Evolutionary conservation across 305 asterid species (phyloP), one percentile per base, ranked within the genome.

Genomic region (Solanum hybrid): DNA sequence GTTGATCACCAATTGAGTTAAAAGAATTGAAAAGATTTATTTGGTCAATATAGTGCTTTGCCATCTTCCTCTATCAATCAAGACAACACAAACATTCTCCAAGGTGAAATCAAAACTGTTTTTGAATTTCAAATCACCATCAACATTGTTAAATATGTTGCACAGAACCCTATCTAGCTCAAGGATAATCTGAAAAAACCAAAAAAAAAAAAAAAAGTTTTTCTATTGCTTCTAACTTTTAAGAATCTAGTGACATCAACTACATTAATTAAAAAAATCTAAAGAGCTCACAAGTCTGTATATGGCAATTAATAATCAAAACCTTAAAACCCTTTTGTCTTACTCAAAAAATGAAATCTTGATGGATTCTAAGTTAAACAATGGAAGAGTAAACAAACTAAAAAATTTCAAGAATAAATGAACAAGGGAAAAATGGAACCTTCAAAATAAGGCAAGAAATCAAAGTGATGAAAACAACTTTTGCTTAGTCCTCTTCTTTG

Each of bases 281-380:
- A 22, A 79, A 79, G 86, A 45, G 86, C 86, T 34, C 9, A 8
- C 61, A 79, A 34, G 26, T 79, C 57, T 36, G 7, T 79, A 34
- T 79, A 34, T 36, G 27, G 20, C 57, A 79, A 36, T 79, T 79
- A 22, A 79, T 22, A 3, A 31, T 79, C 31, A 79, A 34, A 79
- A 79, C 5, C 29, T 22, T 34, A 78, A 29, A 70, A 34, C 51
- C 51, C 37, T 15, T 82, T 39, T 82, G 7, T 26, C 36, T 37
- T 11, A 38, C 61, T 79, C 22, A 79, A 36, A 82, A 81, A 39
- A 7, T 39, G 33, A 82, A 90, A 89, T 90, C 89, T 91, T 90
- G 89, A 91, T 90, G 70, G 7, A 88, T 89, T 73, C 70, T 6
- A 57, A 12, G 17, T 41, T 87, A 88, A 24, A 26, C 7, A 26